Base-by-base conservation (phyloP, 805 yeast genomes). In the Cyberlindnera nakhonratchasimensis region DNA sequence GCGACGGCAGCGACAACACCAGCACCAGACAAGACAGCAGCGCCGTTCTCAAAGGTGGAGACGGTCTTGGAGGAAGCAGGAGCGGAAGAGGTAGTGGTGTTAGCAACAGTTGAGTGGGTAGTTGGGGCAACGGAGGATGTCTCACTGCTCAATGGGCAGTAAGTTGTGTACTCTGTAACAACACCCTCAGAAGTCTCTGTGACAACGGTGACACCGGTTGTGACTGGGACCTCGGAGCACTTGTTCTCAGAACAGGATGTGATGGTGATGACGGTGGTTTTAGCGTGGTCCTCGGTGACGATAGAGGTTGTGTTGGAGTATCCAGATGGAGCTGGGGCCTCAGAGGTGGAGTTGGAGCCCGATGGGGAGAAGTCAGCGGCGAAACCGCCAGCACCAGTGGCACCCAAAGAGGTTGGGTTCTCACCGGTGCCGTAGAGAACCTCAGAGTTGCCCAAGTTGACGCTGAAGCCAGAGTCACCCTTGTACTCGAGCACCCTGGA, bases 401-500 rank as follows among this genome's bases (percentile, higher is more conserved):
- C 46, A 39, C 42, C 43, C 7, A 58, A 21, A 18, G 45, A 46
- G 26, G 43, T 47, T 21, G 46, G 18, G 35, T 39, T 32, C 34
- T 29, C 44, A 23, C 33, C 26, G 9, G 40, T n/a, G 11, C 43
- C 49, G 29, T 29, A 39, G 18, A 43, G 40, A 16, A 48, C 26
- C 17, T 26, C 37, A 24, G 37, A 40, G 17, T 39, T 19, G 11
- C 58, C 62, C 43, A 22, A 13, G 29, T 69, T 64, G 26, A 73
- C 73, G 26, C 54, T 56, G 62, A 70, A 73, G 34, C 52, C 62
- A 18, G 57, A 50, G 26, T 54, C 43, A 32, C 64, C 66, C 32
- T 64, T 43, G 53, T 57, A 67, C 5, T 50, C 47, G 52, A 74
- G 62, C 51, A 60, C 48, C 22, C 67, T 70, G 35, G 61, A 54